phyloP scores from a whole-genome alignment of 169 alveolate genomes.

The Plasmodium relictum region DNA sequence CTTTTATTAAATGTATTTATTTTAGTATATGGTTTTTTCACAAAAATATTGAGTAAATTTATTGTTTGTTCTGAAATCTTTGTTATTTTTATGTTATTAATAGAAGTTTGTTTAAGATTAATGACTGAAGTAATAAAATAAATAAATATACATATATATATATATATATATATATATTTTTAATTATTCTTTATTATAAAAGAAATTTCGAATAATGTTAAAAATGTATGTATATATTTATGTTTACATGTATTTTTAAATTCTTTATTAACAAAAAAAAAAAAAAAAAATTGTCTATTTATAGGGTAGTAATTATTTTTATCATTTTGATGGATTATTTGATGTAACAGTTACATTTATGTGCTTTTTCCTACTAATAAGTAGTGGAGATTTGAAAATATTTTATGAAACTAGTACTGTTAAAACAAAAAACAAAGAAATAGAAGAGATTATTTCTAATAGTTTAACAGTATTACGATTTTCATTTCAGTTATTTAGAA shows the following conservation, averaged over 20 bases:
- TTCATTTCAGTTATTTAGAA: conserved; percentile 64
- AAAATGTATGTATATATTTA: background rate
- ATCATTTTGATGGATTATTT: conserved; percentile 62
- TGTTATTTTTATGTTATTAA: conserved; percentile 37
- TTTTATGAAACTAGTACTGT: conserved; percentile 19
- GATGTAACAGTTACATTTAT: conserved; percentile 53
- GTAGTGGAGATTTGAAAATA: conserved; percentile 71
- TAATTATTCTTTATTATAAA: background rate
- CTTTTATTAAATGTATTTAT: conserved; percentile 35
- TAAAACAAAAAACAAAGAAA: conserved; percentile 52
- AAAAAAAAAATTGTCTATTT: background rate
- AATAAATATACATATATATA: background rate
- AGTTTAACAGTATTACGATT: conserved; percentile 61
- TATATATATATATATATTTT: background rate
- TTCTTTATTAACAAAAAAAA: background rate
- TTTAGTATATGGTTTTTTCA: conserved; percentile 14
- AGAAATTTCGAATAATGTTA: background rate
- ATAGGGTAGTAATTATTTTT: conserved; percentile 62
- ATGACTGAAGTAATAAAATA: conserved; percentile 32
- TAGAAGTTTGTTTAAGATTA: conserved; percentile 51
- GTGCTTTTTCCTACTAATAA: conserved; percentile 40
- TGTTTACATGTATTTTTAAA: conserved; percentile 8
- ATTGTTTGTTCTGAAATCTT: conserved; percentile 55
- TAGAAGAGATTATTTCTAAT: conserved; percentile 70
- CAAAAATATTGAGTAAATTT: conserved; percentile 27